A percentile compares a stretch with the other conserved stretches of the same genome.
Conservation (phyloP, 2,329 filamentous ascomycete genomes). For the Colletotrichum aenigma region DNA sequence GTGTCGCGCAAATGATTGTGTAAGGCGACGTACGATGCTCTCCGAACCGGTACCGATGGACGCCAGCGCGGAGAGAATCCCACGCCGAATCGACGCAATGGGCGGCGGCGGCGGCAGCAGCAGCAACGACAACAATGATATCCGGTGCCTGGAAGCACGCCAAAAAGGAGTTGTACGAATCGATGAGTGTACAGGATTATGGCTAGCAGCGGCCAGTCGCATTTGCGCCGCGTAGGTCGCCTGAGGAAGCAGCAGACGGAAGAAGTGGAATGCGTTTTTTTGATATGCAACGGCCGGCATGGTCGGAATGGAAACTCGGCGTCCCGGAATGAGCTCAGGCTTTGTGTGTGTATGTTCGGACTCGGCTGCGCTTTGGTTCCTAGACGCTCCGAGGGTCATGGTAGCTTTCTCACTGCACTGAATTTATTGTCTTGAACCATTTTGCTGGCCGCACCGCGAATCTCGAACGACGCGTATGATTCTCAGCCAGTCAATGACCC, state of each 20-base stretch:
- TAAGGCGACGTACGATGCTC: slow-evolving; percentile 42
- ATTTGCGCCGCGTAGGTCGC: not conserved
- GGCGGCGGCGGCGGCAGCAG: not conserved
- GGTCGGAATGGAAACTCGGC: slow-evolving; percentile 19
- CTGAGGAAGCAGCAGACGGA: not conserved
- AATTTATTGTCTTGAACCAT: slow-evolving; percentile 12
- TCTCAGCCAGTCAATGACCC: not conserved
- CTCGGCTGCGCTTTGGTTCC: slow-evolving; percentile 17
- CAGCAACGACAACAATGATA: slow-evolving; percentile 11
- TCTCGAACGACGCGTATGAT: not conserved
- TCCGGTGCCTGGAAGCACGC: slow-evolving; percentile 17
- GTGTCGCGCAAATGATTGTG: slow-evolving; percentile 98
- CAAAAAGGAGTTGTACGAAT: not conserved
- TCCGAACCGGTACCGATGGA: not conserved
- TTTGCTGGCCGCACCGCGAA: not conserved
- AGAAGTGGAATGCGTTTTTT: not conserved
- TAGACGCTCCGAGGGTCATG: slow-evolving; percentile 19
- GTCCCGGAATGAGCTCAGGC: slow-evolving; percentile 20
- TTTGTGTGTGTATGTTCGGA: slow-evolving; percentile 10
- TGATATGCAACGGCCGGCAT: slow-evolving; percentile 19
- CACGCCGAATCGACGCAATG: not conserved
- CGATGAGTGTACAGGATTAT: slow-evolving; percentile 7
- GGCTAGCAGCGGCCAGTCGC: not conserved
- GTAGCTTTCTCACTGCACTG: slow-evolving; percentile 12
- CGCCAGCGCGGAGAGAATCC: not conserved